Evolutionary conservation across 2,329 filamentous ascomycete species (phyloP), one percentile per base, ranked within the genome.

Genomic region (Neurospora sp.): DNA sequence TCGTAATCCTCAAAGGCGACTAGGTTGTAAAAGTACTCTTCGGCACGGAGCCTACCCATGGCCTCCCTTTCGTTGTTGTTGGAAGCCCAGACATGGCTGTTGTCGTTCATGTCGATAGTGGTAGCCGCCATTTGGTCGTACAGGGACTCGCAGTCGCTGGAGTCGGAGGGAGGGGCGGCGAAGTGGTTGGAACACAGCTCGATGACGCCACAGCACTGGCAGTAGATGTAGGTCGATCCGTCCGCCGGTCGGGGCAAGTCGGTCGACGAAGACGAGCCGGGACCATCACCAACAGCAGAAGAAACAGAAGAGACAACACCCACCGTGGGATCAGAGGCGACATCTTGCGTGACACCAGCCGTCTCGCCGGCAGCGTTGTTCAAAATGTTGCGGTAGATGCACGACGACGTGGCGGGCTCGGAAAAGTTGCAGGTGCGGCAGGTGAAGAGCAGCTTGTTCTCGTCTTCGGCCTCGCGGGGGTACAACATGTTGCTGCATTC

Each of bases 401-500:
- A 98, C 72, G 93, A 90, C 28, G 93, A 95, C 72, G 89, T 89
- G 39, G 95, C 94, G 73, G 91, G 89, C 79, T 97, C 93, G 76
- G 91, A 92, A 82, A 93, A 97, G 78, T 93, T 90, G 84, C 96
- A 99, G 70, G 94, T 97, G 76, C 95, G 92, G 85, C 96, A 99
- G 73, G 93, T 93, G 82, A 96, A 99, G 84, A 97, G 91, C 75
- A 99, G 90, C 77, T 90, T 90, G 83, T 92, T 92, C 72, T 89
- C 89, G 72, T 90, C 85, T 73, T 91, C 89, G 81, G 99, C 93
- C 84, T 99, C 96, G 82, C 96, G 96, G 68, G 96, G 96, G 79
- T 98, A 98, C 69, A 99, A 86, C 87, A 99, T 92, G 85, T 99
- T 99, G 77, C 94, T 97, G 84, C 96, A 99, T 86, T 99, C 96